Conservation (phyloP, 1,139 yeast species). For the Debaryomyces fabryi region DNA sequence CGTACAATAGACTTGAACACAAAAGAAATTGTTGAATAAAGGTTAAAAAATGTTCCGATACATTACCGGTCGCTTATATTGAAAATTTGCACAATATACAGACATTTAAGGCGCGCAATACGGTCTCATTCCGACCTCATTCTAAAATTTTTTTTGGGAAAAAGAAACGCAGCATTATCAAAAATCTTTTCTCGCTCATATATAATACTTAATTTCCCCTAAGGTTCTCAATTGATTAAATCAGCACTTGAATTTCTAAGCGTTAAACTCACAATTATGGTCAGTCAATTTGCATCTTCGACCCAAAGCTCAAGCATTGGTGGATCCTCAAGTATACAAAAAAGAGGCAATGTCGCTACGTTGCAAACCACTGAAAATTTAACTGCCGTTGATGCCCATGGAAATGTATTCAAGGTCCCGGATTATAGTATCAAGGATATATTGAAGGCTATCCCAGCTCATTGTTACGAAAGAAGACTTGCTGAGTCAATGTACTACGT, state of each 20-base stretch:
- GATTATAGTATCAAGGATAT: slow-evolving; percentile 66
- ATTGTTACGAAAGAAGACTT: slow-evolving; percentile 61
- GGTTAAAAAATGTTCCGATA: background rate
- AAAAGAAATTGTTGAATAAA: background rate
- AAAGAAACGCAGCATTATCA: slow-evolving; percentile 2
- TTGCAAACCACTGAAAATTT: slow-evolving; percentile 29
- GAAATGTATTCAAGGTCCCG: slow-evolving; percentile 61
- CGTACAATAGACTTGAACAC: background rate
- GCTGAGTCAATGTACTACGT: slow-evolving; percentile 56
- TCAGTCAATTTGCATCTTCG: slow-evolving; percentile 11
- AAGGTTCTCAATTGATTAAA: background rate
- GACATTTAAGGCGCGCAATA: background rate
- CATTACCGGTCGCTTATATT: background rate
- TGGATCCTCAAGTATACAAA: slow-evolving; percentile 22
- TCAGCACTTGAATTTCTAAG: background rate
- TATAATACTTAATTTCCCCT: background rate
- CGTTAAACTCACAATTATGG: slow-evolving; percentile 4
- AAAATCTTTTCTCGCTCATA: background rate
- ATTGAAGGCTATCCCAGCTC: slow-evolving; percentile 59
- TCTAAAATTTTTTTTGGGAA: slow-evolving; percentile 5
- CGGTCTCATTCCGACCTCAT: background rate
- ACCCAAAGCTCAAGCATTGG: slow-evolving; percentile 5
- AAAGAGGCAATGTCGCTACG: slow-evolving; percentile 43
- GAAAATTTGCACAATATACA: background rate
- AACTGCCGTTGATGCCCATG: slow-evolving; percentile 54